These are phyloP conservation scores for Psidium friedrichsthalianum DNA, from an alignment of 345 rosid genomes.

Conservation along the genomic window DNA sequence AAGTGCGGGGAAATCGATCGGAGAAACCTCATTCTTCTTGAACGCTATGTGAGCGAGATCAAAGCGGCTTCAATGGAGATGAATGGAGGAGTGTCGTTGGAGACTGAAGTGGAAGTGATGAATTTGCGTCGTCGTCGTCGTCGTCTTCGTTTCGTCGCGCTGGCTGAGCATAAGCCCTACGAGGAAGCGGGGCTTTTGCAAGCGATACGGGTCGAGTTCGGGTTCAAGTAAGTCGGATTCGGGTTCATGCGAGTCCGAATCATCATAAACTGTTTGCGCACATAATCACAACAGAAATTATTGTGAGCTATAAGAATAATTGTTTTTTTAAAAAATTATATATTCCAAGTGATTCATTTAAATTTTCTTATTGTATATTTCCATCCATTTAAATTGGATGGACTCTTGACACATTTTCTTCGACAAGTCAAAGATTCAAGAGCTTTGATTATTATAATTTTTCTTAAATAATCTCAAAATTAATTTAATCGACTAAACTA, in stretches of 20 bases:
- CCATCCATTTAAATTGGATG: background rate
- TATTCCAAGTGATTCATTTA: rapidly evolving
- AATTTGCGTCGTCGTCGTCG: background rate
- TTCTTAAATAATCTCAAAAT: background rate
- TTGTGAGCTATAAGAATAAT: background rate
- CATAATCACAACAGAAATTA: background rate
- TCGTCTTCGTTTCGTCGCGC: background rate
- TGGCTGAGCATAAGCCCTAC: background rate
- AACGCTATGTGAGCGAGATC: background rate
- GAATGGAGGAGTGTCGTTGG: no score
- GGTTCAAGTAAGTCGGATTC: background rate
- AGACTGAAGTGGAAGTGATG: background rate
- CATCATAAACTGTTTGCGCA: background rate
- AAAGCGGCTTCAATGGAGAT: background rate
- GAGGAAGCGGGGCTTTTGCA: background rate
- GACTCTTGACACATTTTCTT: background rate
- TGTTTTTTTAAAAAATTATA: rapidly evolving
- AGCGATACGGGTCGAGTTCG: background rate
- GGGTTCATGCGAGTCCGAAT: background rate
- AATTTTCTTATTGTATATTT: background rate
- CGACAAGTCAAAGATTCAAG: background rate
- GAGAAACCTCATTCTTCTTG: constrained; percentile 23
- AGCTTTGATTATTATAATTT: background rate
- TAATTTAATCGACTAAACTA: background rate
- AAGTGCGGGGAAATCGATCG: constrained; percentile 32